A percentile compares a stretch with the other conserved stretches of the same genome.
phyloP scores from a whole-genome alignment of 2,329 filamentous ascomycete genomes.

The Atkinsonella hypoxylon region DNA sequence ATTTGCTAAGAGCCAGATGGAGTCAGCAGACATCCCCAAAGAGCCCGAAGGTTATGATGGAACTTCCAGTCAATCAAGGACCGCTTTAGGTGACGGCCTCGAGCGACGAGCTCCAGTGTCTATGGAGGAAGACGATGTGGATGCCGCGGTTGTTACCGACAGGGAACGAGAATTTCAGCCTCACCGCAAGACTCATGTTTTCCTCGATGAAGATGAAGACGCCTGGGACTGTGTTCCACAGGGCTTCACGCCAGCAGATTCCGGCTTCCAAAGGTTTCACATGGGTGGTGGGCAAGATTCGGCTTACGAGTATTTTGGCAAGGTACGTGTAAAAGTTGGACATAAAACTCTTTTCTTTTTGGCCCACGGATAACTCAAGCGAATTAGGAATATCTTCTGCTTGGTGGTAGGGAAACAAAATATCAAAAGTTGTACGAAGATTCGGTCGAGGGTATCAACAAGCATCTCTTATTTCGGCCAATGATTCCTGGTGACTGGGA shows the following conservation, averaged over 20 bases:
- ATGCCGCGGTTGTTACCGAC: not conserved
- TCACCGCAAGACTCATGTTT: constrained; percentile 9
- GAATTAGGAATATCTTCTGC: constrained; percentile 54
- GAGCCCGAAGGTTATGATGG: constrained; percentile 18
- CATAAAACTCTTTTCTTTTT: not conserved
- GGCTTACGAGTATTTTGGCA: constrained; percentile 61
- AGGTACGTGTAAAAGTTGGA: constrained; percentile 23
- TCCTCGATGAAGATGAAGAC: constrained; percentile 19
- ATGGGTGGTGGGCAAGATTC: constrained; percentile 58
- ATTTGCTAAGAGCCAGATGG: constrained; percentile 24
- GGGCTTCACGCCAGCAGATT: constrained; percentile 38
- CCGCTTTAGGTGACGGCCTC: constrained; percentile 3
- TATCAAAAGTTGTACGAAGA: constrained; percentile 63
- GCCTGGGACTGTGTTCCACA: constrained; percentile 45
- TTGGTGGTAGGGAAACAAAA: constrained; percentile 61
- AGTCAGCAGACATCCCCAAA: constrained; percentile 17
- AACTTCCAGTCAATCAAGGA: not conserved
- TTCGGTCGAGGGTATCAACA: constrained; percentile 53
- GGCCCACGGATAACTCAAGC: not conserved
- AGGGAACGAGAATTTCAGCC: not conserved
- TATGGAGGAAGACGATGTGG: not conserved
- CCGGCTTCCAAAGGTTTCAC: constrained; percentile 36
- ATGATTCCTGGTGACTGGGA: constrained; percentile 57
- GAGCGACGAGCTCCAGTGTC: constrained; percentile 1
- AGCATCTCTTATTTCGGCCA: constrained; percentile 66